Conservation (phyloP, 441 rosid species). For the Pelargonium fulgidum region DNA sequence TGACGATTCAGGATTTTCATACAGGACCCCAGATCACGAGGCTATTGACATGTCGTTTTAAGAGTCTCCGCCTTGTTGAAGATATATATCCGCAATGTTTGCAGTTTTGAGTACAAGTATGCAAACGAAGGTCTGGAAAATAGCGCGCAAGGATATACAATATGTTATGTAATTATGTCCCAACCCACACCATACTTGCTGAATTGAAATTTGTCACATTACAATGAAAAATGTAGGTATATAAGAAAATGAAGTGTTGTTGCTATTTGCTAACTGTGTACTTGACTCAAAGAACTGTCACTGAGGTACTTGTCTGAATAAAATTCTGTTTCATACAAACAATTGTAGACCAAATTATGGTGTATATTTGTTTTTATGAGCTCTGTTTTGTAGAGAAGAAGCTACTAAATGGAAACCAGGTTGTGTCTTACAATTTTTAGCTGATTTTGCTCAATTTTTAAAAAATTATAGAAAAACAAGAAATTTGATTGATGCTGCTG, state of each 20-base stretch:
- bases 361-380: too few species aligned
- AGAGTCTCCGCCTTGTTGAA: slow-evolving; percentile 10
- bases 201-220: too few species aligned
- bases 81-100: background rate
- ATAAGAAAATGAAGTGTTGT: background rate
- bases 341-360: too few species aligned
- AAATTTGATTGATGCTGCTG: too few species aligned
- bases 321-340: background rate
- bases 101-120: slow-evolving; percentile 12
- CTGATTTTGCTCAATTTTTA: too few species aligned
- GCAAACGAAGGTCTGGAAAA: too few species aligned
- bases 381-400: too few species aligned
- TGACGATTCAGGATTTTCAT: slow-evolving; percentile 76
- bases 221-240: background rate
- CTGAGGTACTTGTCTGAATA: background rate
- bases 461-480: too few species aligned
- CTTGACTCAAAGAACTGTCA: background rate
- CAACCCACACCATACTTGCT: background rate
- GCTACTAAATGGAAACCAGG: too few species aligned
- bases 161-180: too few species aligned
- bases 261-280: background rate
- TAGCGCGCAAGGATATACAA: too few species aligned
- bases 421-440: too few species aligned
- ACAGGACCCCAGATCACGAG: slow-evolving; percentile 81
- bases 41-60: slow-evolving; percentile 47